Base-by-base conservation (phyloP, 305 asterid genomes). In the Caryopteris hybrid region DNA sequence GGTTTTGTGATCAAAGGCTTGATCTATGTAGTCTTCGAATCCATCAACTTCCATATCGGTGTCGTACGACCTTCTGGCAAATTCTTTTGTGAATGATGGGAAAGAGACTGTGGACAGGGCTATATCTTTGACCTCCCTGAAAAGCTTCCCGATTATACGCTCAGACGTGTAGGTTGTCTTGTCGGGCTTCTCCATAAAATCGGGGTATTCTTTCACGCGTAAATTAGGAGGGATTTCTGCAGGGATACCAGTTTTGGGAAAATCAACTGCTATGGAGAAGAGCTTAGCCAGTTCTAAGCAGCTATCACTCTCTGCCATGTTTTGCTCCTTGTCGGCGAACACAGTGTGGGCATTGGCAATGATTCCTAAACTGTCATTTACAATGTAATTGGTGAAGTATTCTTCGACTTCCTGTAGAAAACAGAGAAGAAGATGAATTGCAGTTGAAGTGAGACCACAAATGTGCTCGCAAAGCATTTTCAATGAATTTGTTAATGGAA, bases 151-250 rank as follows among this genome's bases (percentile, higher is more conserved):
- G 5, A 94, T 89, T 51, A 91, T 81, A 53, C 81, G 70, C 16
- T 47, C 2, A 0, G 98, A 94, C 45, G 2, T 55, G 13, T 94
- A 91, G 2, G 74, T 79, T 1, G 76, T 1, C 81, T 87, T 89
- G 78, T 91, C 98, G 3, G 85, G 80, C 78, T 94, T 94, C 23
- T 91, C 99, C 99, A 94, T 91, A 83, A 91, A 94, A 74, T 91
- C 99, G 0, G 99, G 99, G 59, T 87, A 94, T 36, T 82, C 87
- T 74, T 83, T 89, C 57, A 82, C 93, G 2, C 96, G 98, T 12
- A 91, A 69, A 22, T 82, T 8, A 29, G 89, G 29, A 16, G 98
- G 95, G 70, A 94, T 94, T 73, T 75, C 90, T 2, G 98, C 99
- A 1, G 98, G 96, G 69, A 94, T 70, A 5, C 97, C 98, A 0